Evolutionary conservation across 2,329 filamentous ascomycete species (phyloP), one percentile per base, ranked within the genome.

Genomic region (Epichloe elymi): DNA sequence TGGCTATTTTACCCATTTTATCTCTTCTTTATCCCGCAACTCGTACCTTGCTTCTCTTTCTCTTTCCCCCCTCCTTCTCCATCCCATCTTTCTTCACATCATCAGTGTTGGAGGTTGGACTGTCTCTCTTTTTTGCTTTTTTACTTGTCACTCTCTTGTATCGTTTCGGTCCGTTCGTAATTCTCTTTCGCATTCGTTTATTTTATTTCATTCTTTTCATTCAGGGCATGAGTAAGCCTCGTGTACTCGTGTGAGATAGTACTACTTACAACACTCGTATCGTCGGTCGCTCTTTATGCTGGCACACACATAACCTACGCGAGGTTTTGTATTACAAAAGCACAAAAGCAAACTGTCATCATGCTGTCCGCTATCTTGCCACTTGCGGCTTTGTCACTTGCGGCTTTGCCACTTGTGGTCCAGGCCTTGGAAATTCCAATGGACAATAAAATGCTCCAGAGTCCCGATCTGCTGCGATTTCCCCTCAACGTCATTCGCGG

Each of bases 341-440:
- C 20, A 44, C 23, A 17, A 44, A 44, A 23, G 5, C 20, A 44
- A 19, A 17, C 17, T 12, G 36, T 48, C 54, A 52, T 36, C 19
- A 67, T 67, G 64, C 54, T 63, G 53, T 61, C 59, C 56, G 42
- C 61, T 60, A 54, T 65, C 52, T 58, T 64, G 17, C 53, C 58
- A 6, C 56, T 65, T 40, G 57, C 60, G 52, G 57, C 57, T 15
- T 51, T 64, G 17, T 53, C 58, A 6, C 56, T 65, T 40, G 57
- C 60, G 52, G 57, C 57, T 15, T 51, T 63, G 57, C 64, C 63
- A 46, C 58, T 62, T 19, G 49, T 59, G 35, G 61, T 59, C 17
- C 51, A 51, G 7, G 59, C 60, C 30, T 41, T 54, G 20, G 53
- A 57, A 15, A 33, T 58, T 33, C 48, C 54, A 49, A 55, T 58